These are phyloP conservation scores for Fusarium zealandicum DNA, from an alignment of 2,329 filamentous ascomycete species.

Conservation along the genomic window DNA sequence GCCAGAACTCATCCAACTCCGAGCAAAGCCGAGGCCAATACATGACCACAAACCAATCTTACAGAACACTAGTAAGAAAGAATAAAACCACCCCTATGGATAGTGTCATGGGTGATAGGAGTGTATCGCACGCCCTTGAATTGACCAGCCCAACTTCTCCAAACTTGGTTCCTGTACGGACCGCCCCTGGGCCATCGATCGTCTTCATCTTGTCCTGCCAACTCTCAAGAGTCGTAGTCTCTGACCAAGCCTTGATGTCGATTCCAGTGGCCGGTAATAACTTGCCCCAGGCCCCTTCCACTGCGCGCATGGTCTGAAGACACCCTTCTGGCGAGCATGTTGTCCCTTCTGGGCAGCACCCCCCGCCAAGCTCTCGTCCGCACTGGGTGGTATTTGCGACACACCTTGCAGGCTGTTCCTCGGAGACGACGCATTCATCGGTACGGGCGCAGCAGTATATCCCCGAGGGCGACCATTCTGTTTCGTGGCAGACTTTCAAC, in stretches of 20 bases:
- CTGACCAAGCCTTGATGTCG: not conserved
- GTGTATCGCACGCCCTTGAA: slow-evolving; percentile 6
- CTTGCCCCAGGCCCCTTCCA: not conserved
- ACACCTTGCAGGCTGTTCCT: slow-evolving; percentile 15
- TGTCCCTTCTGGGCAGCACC: slow-evolving; percentile 23
- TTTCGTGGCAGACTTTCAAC: slow-evolving; percentile 10
- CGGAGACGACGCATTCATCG: slow-evolving; percentile 15
- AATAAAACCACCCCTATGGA: not conserved
- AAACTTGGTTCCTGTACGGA: slow-evolving; percentile 23
- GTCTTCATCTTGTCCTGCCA: not conserved
- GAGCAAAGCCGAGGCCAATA: not conserved
- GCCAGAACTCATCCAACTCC: not conserved
- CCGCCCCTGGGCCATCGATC: not conserved
- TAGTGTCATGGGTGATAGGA: not conserved
- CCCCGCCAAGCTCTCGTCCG: slow-evolving; percentile 12
- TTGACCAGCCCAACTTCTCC: slow-evolving; percentile 25
- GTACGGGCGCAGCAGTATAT: slow-evolving; percentile 24
- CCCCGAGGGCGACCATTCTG: slow-evolving; percentile 13
- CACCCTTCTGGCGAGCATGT: slow-evolving; percentile 26
- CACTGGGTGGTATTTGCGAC: slow-evolving; percentile 21
- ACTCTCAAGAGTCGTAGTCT: not conserved
- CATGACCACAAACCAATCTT: not conserved
- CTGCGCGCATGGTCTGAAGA: slow-evolving; percentile 27
- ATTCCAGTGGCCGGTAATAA: not conserved
- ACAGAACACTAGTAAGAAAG: not conserved